phyloP scores from a whole-genome alignment of 1,284 basidiomycete species.

The Apiotrichum veenhuisii region DNA sequence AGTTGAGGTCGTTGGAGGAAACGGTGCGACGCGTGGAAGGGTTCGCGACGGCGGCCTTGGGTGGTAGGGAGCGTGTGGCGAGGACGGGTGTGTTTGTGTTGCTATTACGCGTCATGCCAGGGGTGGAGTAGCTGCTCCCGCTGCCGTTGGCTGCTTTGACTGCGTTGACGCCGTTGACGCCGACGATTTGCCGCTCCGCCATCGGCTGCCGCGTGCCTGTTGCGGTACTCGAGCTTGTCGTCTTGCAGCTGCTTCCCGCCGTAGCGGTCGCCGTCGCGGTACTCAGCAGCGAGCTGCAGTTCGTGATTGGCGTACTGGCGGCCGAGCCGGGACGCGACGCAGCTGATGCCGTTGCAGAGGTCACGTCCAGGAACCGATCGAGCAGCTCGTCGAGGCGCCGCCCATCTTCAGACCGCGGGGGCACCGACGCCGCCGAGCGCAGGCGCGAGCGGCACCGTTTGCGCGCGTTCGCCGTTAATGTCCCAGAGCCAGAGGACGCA shows the following conservation, averaged over 20 bases:
- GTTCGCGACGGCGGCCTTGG: neutral
- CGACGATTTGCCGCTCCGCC: neutral
- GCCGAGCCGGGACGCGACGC: conserved; percentile 2
- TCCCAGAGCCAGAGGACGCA: neutral
- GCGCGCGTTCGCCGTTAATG: neutral
- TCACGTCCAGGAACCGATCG: conserved; percentile 10
- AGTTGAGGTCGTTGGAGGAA: neutral
- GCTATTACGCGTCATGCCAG: no score
- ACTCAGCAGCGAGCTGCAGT: neutral
- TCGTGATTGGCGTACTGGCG: neutral
- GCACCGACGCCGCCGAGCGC: neutral
- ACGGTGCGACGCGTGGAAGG: neutral
- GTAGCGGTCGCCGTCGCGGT: neutral
- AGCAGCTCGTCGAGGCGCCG: conserved; percentile 16
- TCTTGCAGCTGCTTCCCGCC: neutral
- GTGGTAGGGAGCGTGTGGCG: conserved; percentile 4
- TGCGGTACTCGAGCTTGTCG: neutral
- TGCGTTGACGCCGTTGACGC: neutral
- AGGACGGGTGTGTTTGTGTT: neutral
- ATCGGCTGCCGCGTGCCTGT: neutral
- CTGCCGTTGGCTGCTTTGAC: no score
- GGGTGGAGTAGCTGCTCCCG: no score
- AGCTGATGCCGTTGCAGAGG: no score
- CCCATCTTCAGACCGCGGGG: neutral
- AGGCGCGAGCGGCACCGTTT: neutral